Conservation (phyloP, 768 basidiomycete species). For the Leccinum aurantiacum region DNA sequence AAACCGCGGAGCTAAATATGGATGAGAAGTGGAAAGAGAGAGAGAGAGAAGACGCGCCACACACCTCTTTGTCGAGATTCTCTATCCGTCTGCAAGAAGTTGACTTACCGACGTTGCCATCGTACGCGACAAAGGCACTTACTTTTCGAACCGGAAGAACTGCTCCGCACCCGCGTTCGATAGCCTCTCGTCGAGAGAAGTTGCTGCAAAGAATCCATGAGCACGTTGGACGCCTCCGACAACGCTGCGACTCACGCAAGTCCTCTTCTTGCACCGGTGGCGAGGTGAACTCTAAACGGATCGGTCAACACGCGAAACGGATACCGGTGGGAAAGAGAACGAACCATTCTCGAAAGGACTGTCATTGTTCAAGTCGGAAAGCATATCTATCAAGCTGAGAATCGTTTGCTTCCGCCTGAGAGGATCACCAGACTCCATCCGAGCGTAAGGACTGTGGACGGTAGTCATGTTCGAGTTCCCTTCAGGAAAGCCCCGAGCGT, state of each 20-base stretch:
- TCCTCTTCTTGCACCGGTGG: conserved; percentile 45
- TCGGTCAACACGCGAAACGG: conserved; percentile 8
- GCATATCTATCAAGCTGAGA: conserved; percentile 46
- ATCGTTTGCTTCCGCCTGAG: conserved; percentile 46
- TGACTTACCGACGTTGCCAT: conserved; percentile 8
- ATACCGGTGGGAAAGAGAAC: conserved; percentile 10
- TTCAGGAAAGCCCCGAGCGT: conserved; percentile 30
- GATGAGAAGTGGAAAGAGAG: conserved; percentile 12
- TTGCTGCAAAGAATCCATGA: conserved; percentile 29
- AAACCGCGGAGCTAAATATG: conserved; percentile 47
- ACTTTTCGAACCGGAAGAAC: conserved; percentile 51
- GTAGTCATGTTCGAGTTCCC: conserved; percentile 24
- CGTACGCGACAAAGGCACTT: conserved; percentile 10
- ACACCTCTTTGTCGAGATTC: conserved; percentile 48
- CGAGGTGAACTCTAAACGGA: conserved; percentile 26
- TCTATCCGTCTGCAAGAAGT: conserved; percentile 40
- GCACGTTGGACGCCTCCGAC: conserved; percentile 5
- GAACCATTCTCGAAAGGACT: conserved; percentile 35
- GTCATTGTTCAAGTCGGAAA: conserved; percentile 45
- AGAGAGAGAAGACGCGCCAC: conserved; percentile 2
- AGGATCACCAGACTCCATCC: conserved; percentile 30
- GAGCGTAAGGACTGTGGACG: conserved; percentile 29
- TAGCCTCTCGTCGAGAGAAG: conserved; percentile 49
- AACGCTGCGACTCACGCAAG: conserved; percentile 31
- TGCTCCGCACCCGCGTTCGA: conserved; percentile 50